Conservation (phyloP, 441 rosid genomes). For the Populus hybrid region DNA sequence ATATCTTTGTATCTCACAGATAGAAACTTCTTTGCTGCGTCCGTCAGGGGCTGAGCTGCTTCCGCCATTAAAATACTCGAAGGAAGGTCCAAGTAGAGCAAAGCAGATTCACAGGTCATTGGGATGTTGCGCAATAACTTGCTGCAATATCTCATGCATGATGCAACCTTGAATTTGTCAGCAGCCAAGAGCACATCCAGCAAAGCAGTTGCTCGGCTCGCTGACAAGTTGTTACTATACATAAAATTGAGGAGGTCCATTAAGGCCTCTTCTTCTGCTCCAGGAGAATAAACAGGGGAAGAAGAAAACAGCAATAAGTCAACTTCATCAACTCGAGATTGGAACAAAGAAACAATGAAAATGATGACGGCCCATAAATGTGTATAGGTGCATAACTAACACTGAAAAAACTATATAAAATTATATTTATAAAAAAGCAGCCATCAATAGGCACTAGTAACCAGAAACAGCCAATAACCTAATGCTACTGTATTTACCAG, state of each 20-base stretch:
- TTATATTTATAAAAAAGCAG: not conserved
- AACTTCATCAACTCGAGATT: conserved; percentile 1
- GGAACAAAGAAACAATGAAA: not conserved
- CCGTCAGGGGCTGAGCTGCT: conserved; percentile 75
- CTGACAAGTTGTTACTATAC: conserved; percentile 57
- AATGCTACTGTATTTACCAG: conserved; percentile 45
- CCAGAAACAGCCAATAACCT: not conserved
- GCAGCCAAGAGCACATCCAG: conserved; percentile 83
- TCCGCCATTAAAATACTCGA: conserved; percentile 61
- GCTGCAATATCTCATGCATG: conserved; percentile 84
- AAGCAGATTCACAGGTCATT: conserved; percentile 76
- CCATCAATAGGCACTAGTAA: not conserved
- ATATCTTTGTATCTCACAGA: conserved; percentile 63
- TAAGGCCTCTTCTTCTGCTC: conserved; percentile 82
- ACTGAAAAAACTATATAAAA: not conserved
- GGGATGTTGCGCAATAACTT: conserved; percentile 53
- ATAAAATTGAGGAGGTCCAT: conserved; percentile 85
- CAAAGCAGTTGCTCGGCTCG: conserved; percentile 53
- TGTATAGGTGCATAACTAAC: not conserved
- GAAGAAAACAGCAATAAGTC: conserved; percentile 7
- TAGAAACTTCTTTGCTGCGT: conserved; percentile 71
- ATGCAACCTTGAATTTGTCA: conserved; percentile 82
- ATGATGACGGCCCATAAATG: not conserved
- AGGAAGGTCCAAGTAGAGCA: conserved; percentile 79
- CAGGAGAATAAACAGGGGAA: conserved; percentile 12